A percentile compares a stretch with the other conserved stretches of the same genome.
phyloP scores from a whole-genome alignment of 139 green algal species.

The Chlamydomonas sphaeroides region DNA sequence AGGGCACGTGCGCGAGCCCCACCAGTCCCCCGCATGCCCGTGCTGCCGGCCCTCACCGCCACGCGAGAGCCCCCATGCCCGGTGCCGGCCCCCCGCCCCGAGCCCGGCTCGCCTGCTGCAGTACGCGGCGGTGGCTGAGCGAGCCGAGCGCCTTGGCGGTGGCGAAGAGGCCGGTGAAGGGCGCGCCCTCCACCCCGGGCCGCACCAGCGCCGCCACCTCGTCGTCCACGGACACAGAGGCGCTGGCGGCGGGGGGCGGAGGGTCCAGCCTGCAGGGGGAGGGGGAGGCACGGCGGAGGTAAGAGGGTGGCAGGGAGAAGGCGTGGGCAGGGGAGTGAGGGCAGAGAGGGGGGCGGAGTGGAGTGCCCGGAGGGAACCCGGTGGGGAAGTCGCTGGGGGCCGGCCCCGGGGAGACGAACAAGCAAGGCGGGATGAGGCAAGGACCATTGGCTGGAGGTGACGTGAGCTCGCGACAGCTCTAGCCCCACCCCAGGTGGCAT shows the following conservation, averaged over 20 bases:
- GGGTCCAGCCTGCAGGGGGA: neutral
- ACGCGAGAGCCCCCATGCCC: neutral
- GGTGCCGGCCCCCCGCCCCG: neutral
- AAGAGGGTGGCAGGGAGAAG: neutral
- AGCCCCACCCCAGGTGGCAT: no score
- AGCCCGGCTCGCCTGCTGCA: neutral
- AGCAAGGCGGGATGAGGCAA: no score
- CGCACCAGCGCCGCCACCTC: conserved; percentile 22
- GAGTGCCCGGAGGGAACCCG: no score
- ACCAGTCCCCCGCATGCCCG: neutral
- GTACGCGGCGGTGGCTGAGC: conserved; percentile 7
- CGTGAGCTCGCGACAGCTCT: no score
- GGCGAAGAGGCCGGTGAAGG: conserved; percentile 32
- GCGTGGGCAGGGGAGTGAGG: no score
- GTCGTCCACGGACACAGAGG: conserved; percentile 5
- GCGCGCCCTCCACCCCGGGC: conserved; percentile 25
- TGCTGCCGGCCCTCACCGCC: neutral
- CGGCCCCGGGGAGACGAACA: no score
- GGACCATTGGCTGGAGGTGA: no score
- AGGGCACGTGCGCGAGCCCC: no score
- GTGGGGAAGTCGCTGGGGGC: no score
- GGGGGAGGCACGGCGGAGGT: neutral
- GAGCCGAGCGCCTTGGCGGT: conserved; percentile 23
- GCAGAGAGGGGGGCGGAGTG: no score
- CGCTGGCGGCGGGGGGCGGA: neutral